These are phyloP conservation scores for Prunus dulcis DNA, from an alignment of 306 rosid species.

Conservation along the genomic window DNA sequence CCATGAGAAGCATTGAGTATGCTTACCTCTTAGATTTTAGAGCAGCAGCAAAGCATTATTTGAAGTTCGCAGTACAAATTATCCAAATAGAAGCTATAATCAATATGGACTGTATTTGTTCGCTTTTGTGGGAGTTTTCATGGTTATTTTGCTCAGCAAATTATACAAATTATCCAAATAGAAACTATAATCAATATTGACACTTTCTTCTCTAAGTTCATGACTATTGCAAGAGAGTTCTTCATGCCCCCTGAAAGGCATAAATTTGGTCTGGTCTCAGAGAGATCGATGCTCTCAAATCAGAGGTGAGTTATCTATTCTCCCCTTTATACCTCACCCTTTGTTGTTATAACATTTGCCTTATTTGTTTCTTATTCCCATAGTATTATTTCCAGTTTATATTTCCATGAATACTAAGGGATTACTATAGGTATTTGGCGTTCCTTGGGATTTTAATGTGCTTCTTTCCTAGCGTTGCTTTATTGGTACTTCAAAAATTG, in stretches of 20 bases:
- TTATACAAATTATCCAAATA: no score
- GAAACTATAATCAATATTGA: neutral
- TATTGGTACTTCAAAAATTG: no score
- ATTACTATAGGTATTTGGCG: neutral
- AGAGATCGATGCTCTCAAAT: conserved; percentile 70
- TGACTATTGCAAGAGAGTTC: conserved; percentile 60
- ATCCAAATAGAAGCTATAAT: neutral
- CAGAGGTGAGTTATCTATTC: conserved; percentile 53
- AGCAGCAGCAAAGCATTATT: no score
- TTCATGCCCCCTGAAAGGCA: conserved; percentile 65
- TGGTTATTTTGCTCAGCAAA: neutral
- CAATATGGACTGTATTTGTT: neutral
- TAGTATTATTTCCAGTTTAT: neutral
- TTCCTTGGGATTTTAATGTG: no score
- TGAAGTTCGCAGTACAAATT: no score
- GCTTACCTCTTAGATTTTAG: no score
- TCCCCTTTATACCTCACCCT: neutral
- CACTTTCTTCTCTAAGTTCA: conserved; percentile 65
- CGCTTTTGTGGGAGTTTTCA: neutral
- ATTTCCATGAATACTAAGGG: neutral
- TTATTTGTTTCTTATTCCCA: neutral
- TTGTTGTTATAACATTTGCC: neutral
- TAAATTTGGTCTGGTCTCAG: conserved; percentile 66
- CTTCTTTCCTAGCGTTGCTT: no score
- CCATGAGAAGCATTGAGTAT: no score